Conservation (phyloP, 2,329 filamentous ascomycete genomes). For the Ciborinia camelliae region DNA sequence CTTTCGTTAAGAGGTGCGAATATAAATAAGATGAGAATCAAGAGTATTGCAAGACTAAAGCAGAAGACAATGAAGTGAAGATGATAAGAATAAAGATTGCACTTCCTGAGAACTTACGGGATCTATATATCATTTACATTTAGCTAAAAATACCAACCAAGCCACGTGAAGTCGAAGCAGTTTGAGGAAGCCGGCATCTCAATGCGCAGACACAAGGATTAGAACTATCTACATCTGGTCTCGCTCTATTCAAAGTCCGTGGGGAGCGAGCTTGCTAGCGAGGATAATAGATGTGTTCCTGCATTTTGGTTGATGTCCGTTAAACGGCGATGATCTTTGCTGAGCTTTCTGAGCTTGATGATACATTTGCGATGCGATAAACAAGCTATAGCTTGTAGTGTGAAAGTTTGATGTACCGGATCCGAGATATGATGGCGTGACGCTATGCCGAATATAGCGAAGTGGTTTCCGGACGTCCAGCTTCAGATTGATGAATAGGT, state of each 20-base stretch:
- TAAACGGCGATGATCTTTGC: not conserved
- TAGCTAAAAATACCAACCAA: not conserved
- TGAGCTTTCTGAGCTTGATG: not conserved
- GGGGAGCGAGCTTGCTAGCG: not conserved
- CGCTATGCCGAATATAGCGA: not conserved
- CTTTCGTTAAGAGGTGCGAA: not conserved
- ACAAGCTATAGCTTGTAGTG: not conserved
- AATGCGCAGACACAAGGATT: conserved; percentile 5
- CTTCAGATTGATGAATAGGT: not conserved
- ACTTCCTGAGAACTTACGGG: not conserved
- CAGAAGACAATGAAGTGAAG: conserved; percentile 4
- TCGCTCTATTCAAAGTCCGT: conserved; percentile 14
- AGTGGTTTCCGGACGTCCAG: conserved; percentile 7
- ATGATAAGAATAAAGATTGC: not conserved
- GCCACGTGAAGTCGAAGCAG: conserved; percentile 15
- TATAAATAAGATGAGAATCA: not conserved
- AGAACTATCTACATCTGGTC: not conserved
- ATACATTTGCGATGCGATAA: not conserved
- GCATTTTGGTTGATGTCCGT: not conserved
- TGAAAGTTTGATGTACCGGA: conserved; percentile 5
- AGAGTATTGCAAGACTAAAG: conserved; percentile 9
- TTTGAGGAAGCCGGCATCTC: not conserved
- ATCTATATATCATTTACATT: conserved; percentile 2
- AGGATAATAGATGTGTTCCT: not conserved
- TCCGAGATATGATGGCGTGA: conserved; percentile 2